Evolutionary conservation across 345 rosid genomes (phyloP), one percentile per base, ranked within the genome.

Genomic region (Salix dunnii): DNA sequence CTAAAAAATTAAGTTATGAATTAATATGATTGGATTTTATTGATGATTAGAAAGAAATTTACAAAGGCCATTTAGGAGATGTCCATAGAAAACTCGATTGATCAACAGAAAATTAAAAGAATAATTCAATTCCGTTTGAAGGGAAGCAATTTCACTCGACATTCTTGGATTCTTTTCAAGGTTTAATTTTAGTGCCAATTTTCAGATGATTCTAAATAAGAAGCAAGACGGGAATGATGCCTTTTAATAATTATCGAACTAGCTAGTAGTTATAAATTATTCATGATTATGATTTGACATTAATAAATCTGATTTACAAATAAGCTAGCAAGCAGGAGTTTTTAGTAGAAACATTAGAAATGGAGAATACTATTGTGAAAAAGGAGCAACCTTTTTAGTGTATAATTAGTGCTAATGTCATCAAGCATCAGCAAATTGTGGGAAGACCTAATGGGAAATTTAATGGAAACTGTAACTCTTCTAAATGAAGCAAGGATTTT

Each of bases 401-500:
- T 5, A 23, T 31, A 1, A 7, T 53, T 31, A 16, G 46, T 58
- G 64, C 48, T 71, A 74, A 75, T 78, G 84, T 78, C 85, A 85
- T 79, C 85, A 80, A 80, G 76, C 87, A 85, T 77, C 79, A 74
- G 74, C 68, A 49, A 43, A 43, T 25, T 43, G 48, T 73, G 73
- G 31, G 61, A 60, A 65, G 80, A 78, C 80, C 74, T 23, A 76
- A 51, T 58, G 48, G 23, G 58, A 78, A 71, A 75, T 53, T 48
- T 67, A 62, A 67, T 73, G 79, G 65, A 58, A 51, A 60, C 23
- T 42, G 63, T 64, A 25, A 17, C 25, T 74, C 78, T 66, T 76
- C 69, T 73, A 63, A 74, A 78, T 48, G 55, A 70, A 81, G 82
- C 82, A 69, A 80, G 74, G 92, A 89, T 74, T 78, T 83, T 74